Evolutionary conservation across 352 stramenopile genomes (phyloP).

Genomic region (Phytopythium helicoides): DNA sequence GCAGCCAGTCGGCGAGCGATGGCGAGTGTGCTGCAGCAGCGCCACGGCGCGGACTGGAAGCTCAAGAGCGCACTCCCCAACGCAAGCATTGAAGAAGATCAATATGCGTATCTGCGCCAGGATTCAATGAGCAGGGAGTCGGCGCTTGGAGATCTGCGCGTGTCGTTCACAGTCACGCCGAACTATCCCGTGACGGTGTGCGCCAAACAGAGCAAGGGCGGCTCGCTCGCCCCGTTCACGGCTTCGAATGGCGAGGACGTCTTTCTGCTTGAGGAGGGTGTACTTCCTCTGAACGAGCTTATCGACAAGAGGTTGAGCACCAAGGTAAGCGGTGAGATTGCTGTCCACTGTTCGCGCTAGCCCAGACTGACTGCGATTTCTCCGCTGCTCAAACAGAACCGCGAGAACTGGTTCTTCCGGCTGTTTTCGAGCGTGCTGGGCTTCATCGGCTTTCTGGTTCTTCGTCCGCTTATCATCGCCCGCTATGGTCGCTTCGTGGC

Average conservation of each 20-base stretch:
- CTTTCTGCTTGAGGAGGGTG: constrained; percentile 62
- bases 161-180: constrained; percentile 63
- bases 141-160: constrained; percentile 53
- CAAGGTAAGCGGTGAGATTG: constrained; percentile 27
- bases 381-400: constrained; percentile 26
- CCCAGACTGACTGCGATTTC: no score
- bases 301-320: constrained; percentile 42
- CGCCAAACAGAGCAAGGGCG: constrained; percentile 32
- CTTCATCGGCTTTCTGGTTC: constrained; percentile 66
- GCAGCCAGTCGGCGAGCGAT: constrained; percentile 43
- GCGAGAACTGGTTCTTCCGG: constrained; percentile 62
- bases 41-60: constrained; percentile 38
- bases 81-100: constrained; percentile 47
- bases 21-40: constrained; percentile 50
- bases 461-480: constrained; percentile 33
- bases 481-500: constrained; percentile 25
- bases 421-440: constrained; percentile 58
- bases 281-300: constrained; percentile 39
- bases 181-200: constrained; percentile 71
- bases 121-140: constrained; percentile 11
- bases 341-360: no score
- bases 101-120: constrained; percentile 46
- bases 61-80: constrained; percentile 41
- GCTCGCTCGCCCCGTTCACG: constrained; percentile 34
- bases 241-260: constrained; percentile 42